Percentiles rank a stretch among this genome's conserved stretches.
Evolutionary conservation across 2,329 filamentous ascomycete genomes (phyloP).

Genomic region (Pezicula carpinea): DNA sequence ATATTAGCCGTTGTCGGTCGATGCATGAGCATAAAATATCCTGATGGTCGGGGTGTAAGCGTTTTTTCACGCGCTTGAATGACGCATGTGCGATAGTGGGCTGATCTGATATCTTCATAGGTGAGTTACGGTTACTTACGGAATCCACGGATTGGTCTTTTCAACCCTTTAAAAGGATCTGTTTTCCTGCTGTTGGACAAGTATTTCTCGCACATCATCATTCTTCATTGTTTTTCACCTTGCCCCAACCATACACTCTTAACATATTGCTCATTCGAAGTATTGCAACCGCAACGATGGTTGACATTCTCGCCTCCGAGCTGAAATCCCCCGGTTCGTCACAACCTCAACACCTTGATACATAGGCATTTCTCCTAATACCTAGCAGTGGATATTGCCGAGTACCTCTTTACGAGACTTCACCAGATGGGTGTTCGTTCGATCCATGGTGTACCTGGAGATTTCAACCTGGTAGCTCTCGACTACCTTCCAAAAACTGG

Average conservation of each 20-base stretch:
- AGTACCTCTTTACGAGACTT: constrained; percentile 64
- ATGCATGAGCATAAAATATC: too few species aligned
- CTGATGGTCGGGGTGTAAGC: too few species aligned
- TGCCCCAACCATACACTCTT: not conserved
- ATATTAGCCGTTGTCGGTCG: too few species aligned
- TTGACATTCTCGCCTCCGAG: constrained; percentile 35
- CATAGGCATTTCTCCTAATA: constrained; percentile 13
- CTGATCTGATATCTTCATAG: too few species aligned
- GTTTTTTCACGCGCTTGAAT: too few species aligned
- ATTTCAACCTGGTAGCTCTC: constrained; percentile 67
- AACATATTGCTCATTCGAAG: not conserved
- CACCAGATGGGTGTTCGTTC: constrained; percentile 60
- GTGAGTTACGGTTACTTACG: too few species aligned
- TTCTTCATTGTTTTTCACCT: not conserved
- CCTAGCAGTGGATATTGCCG: constrained; percentile 47
- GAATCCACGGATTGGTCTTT: too few species aligned
- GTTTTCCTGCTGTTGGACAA: too few species aligned
- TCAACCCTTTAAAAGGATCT: too few species aligned
- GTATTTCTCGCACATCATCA: not conserved
- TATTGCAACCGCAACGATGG: constrained; percentile 24
- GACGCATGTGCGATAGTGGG: too few species aligned
- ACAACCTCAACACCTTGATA: not conserved
- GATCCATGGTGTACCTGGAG: constrained; percentile 65
- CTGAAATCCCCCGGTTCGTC: constrained; percentile 27
- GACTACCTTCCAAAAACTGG: constrained; percentile 58